These are phyloP conservation scores for Simplicillium aogashimaense DNA, from an alignment of 2,329 filamentous ascomycete genomes.

Conservation along the genomic window DNA sequence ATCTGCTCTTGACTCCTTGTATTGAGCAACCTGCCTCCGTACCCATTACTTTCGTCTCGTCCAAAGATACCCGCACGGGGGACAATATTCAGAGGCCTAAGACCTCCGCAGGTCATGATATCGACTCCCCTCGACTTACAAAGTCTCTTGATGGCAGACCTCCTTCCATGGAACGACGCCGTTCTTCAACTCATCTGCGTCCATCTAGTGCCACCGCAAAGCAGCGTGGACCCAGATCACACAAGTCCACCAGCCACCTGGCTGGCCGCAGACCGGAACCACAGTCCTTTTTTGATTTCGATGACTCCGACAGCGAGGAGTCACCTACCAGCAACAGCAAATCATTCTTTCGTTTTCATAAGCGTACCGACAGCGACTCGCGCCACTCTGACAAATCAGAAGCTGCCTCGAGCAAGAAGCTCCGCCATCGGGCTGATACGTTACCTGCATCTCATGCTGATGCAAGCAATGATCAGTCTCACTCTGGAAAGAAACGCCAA, in stretches of 20 bases:
- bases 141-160: slow-evolving; percentile 9
- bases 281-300: slow-evolving; percentile 36
- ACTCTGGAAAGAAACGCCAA: slow-evolving; percentile 15
- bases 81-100: slow-evolving; percentile 1
- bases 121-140: not conserved
- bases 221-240: slow-evolving; percentile 11
- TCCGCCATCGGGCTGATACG: slow-evolving; percentile 11
- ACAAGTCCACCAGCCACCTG: slow-evolving; percentile 17
- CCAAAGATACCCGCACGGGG: not conserved
- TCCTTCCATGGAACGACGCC: slow-evolving; percentile 8
- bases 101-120: slow-evolving; percentile 1
- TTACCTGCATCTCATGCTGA: slow-evolving; percentile 11
- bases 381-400: slow-evolving; percentile 9
- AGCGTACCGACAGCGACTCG: slow-evolving; percentile 23
- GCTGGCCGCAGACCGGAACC: slow-evolving; percentile 11
- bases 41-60: not conserved
- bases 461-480: slow-evolving; percentile 2
- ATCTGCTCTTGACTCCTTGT: slow-evolving; percentile 13
- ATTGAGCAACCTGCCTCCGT: slow-evolving; percentile 6
- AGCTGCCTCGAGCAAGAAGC: slow-evolving; percentile 1
- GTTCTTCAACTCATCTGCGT: slow-evolving; percentile 8
- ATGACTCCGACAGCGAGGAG: slow-evolving; percentile 33
- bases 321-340: slow-evolving; percentile 17
- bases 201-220: slow-evolving; percentile 4
- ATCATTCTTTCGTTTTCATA: slow-evolving; percentile 34